phyloP scores from a whole-genome alignment of 2,329 filamentous ascomycete species.

The Fusarium odoratissimum region DNA sequence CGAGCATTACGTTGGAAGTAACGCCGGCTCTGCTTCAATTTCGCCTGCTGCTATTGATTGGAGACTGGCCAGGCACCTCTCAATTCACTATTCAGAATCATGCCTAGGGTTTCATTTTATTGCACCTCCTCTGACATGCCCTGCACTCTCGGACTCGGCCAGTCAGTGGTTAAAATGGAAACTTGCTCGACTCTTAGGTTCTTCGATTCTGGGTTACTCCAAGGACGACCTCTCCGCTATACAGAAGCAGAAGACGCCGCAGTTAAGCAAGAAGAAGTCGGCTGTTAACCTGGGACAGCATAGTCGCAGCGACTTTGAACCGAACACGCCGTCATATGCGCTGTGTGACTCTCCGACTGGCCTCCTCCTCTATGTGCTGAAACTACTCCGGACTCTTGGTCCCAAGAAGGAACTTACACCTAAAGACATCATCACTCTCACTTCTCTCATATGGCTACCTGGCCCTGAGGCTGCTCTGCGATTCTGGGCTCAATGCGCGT shows the following conservation, averaged over 20 bases:
- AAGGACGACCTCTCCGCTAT: conserved; percentile 62
- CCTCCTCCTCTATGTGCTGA: conserved; percentile 65
- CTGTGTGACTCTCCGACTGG: conserved; percentile 72
- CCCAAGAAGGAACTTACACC: conserved; percentile 57
- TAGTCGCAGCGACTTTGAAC: conserved; percentile 53
- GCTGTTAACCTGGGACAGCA: conserved; percentile 46
- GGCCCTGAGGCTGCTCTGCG: conserved; percentile 71
- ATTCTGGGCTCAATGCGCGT: conserved; percentile 63
- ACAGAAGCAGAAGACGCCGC: conserved; percentile 38
- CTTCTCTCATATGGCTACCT: conserved; percentile 73
- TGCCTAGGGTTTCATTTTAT: conserved; percentile 72
- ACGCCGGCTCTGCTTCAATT: conserved; percentile 59
- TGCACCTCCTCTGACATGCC: conserved; percentile 64
- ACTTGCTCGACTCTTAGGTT: conserved; percentile 61
- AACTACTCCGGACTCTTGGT: conserved; percentile 56
- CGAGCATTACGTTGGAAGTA: conserved; percentile 66
- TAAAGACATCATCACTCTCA: conserved; percentile 69
- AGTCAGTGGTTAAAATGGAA: conserved; percentile 67
- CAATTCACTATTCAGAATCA: conserved; percentile 58
- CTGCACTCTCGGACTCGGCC: conserved; percentile 57
- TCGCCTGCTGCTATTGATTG: conserved; percentile 64
- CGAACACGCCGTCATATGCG: conserved; percentile 68
- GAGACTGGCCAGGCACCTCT: conserved; percentile 61
- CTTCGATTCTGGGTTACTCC: conserved; percentile 66
- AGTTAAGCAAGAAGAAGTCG: conserved; percentile 18